A percentile compares a stretch with the other conserved stretches of the same genome.
These are phyloP conservation scores for Aspergillus sp. DNA, from an alignment of 2,329 filamentous ascomycete genomes.

Conservation along the genomic window DNA sequence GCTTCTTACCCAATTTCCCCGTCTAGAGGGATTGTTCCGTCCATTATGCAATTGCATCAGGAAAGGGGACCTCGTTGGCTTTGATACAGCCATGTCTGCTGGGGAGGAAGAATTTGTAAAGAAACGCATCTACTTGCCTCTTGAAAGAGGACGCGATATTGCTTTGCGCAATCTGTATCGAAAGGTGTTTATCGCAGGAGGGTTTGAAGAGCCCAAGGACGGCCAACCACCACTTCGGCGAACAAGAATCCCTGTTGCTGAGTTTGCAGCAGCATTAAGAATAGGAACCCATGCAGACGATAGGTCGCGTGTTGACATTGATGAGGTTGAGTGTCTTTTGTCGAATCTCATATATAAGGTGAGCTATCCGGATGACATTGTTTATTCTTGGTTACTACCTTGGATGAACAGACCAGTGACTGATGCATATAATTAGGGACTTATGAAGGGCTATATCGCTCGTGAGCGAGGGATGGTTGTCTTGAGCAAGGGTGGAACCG, in stretches of 20 bases:
- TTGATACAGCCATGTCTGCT: slow-evolving; percentile 73
- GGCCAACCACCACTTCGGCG: slow-evolving; percentile 55
- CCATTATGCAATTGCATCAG: slow-evolving; percentile 77
- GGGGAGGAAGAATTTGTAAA: slow-evolving; percentile 92
- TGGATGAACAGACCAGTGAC: neutral
- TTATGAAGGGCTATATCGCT: slow-evolving; percentile 98
- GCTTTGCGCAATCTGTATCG: slow-evolving; percentile 85
- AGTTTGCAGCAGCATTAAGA: slow-evolving; percentile 81
- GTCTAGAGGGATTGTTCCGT: slow-evolving; percentile 70
- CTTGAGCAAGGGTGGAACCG: slow-evolving; percentile 76
- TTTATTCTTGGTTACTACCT: neutral
- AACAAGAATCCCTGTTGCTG: slow-evolving; percentile 74
- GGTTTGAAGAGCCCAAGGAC: slow-evolving; percentile 73
- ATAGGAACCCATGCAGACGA: slow-evolving; percentile 55
- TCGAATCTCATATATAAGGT: slow-evolving; percentile 99
- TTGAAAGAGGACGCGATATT: slow-evolving; percentile 88
- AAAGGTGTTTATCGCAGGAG: slow-evolving; percentile 82
- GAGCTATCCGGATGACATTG: slow-evolving; percentile 20
- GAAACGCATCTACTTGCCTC: slow-evolving; percentile 85
- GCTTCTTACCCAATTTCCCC: slow-evolving; percentile 71
- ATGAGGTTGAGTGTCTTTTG: slow-evolving; percentile 92
- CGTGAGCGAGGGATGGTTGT: slow-evolving; percentile 87
- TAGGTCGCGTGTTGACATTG: slow-evolving; percentile 65
- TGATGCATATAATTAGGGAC: slow-evolving; percentile 53
- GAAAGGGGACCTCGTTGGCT: slow-evolving; percentile 73